phyloP scores from a whole-genome alignment of 2,329 filamentous ascomycete species.

The Leptographium radiaticola region DNA sequence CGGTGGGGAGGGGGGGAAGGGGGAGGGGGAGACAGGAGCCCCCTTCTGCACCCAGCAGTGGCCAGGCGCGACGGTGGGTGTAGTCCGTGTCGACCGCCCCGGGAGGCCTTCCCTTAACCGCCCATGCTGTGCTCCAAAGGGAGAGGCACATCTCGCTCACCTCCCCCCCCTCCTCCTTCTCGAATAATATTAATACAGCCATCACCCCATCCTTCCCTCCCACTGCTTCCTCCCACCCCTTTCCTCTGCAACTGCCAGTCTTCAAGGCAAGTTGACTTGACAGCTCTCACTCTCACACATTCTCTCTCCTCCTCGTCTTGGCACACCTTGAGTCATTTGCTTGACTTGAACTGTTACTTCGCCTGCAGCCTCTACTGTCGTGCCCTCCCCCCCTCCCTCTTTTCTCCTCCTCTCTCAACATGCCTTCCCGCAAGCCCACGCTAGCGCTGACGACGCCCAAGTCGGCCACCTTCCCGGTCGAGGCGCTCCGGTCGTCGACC shows the following conservation, averaged over 20 bases:
- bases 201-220: constrained; percentile 13
- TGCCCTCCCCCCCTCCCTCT: background rate
- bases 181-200: background rate
- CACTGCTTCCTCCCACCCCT: constrained; percentile 15
- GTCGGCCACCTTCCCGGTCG: constrained; percentile 44
- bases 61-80: background rate
- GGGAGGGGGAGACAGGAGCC: too few relatives aligned
- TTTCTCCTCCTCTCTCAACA: constrained; percentile 18
- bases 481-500: constrained; percentile 12
- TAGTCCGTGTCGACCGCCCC: background rate
- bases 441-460: constrained; percentile 50
- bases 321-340: constrained; percentile 26
- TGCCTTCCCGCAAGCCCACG: constrained; percentile 38
- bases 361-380: background rate
- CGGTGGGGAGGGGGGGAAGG: background rate
- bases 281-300: constrained; percentile 16
- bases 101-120: background rate
- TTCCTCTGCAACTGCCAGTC: constrained; percentile 23
- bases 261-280: constrained; percentile 22
- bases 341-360: constrained; percentile 21
- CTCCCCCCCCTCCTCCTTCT: background rate
- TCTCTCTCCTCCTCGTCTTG: constrained; percentile 1
- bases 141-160: background rate
- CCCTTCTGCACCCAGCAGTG: background rate
- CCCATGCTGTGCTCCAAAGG: background rate